Evolutionary conservation across 345 rosid genomes (phyloP).

Genomic region (Salix purpurea): DNA sequence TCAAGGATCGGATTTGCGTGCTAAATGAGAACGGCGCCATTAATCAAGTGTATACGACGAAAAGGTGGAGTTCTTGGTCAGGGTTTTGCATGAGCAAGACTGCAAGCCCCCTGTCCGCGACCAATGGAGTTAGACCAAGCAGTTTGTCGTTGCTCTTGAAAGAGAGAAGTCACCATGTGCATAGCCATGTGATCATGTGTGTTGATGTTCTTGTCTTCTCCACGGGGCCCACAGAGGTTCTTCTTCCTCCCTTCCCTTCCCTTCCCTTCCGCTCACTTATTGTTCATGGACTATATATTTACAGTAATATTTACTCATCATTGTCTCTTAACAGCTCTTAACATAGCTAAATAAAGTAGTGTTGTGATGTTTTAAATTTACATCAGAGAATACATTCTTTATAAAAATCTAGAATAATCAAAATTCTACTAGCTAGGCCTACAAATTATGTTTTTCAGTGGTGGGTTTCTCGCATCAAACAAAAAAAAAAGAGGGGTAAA

Average conservation of each 20-base stretch:
- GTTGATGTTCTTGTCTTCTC: conserved; percentile 30
- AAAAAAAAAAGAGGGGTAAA: too few relatives aligned
- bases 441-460: too few relatives aligned
- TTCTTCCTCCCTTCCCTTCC: not conserved
- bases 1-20: conserved; percentile 12
- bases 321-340: not conserved
- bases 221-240: conserved; percentile 15
- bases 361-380: fast-evolving
- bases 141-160: conserved; percentile 12
- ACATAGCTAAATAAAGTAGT: not conserved
- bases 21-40: not conserved
- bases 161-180: conserved; percentile 36
- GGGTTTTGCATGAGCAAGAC: not conserved
- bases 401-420: too few relatives aligned
- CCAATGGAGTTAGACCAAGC: not conserved
- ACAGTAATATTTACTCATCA: not conserved
- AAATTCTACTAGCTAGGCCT: fast-evolving
- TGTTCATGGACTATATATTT: not conserved
- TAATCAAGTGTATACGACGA: not conserved
- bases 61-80: not conserved
- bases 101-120: not conserved
- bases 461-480: too few relatives aligned
- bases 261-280: not conserved
- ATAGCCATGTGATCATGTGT: conserved; percentile 55
- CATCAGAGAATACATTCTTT: fast-evolving